Evolutionary conservation across 2,329 filamentous ascomycete species (phyloP).

Genomic region (Didymella segeticola): DNA sequence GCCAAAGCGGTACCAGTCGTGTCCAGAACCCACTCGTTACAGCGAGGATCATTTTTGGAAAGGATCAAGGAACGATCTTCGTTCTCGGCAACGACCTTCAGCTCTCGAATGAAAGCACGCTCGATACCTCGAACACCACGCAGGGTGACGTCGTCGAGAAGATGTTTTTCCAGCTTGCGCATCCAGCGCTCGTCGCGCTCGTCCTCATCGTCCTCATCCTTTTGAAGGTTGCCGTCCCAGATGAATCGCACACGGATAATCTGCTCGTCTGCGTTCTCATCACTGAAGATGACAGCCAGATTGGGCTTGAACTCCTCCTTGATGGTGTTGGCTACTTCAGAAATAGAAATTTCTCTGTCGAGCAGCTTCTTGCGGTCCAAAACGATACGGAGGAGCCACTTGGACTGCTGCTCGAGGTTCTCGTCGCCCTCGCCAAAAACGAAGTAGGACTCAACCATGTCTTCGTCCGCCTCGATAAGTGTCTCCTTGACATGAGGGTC

Average conservation of each 20-base stretch:
- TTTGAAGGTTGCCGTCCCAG: slow-evolving; percentile 60
- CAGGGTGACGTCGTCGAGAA: slow-evolving; percentile 88
- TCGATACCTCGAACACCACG: slow-evolving; percentile 90
- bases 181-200: slow-evolving; percentile 75
- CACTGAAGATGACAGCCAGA: slow-evolving; percentile 92
- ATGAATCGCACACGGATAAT: slow-evolving; percentile 92
- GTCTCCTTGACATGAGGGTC: slow-evolving; percentile 89
- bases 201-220: slow-evolving; percentile 78
- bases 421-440: slow-evolving; percentile 82
- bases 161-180: slow-evolving; percentile 88
- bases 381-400: slow-evolving; percentile 93
- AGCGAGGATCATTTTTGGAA: slow-evolving; percentile 74
- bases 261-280: slow-evolving; percentile 96
- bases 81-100: slow-evolving; percentile 60
- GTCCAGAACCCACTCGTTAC: slow-evolving; percentile 94
- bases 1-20: slow-evolving; percentile 89
- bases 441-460: slow-evolving; percentile 97
- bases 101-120: slow-evolving; percentile 83
- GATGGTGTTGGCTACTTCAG: slow-evolving; percentile 88
- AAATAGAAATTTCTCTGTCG: slow-evolving; percentile 89
- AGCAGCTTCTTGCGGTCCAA: slow-evolving; percentile 93
- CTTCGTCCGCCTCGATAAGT: slow-evolving; percentile 82
- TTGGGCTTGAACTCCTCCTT: slow-evolving; percentile 80
- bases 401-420: slow-evolving; percentile 72
- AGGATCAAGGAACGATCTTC: slow-evolving; percentile 77